Base-by-base conservation (phyloP, 2,329 filamentous ascomycete species). In the Hypomyces rosellus region DNA sequence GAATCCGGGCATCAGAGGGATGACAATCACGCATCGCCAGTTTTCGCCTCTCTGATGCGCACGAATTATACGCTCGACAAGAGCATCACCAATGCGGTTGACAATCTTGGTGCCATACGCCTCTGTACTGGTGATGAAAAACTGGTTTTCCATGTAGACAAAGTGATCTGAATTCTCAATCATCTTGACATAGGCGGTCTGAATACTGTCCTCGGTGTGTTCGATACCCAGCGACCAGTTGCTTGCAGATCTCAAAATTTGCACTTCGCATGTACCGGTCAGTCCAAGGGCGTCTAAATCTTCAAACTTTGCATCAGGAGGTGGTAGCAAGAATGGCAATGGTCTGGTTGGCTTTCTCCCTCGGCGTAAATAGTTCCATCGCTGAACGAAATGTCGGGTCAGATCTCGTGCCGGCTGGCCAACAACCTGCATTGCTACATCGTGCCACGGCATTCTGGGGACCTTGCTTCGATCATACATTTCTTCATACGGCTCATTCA, bases 131-230 rank as follows among this genome's bases (percentile, higher is more conserved):
- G 89, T 95, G 66, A 99, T 88, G 73, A 95, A 99, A 70, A 97
- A 99, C 64, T 99, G 93, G 64, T 99, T 99, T 67, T 99, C 93
- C 57, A 97, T 96, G 69, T 99, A 97, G 46, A 97, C 89, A 62
- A 96, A 96, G 66, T 97, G 93, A 44, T 99, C 89, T 2, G 90
- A 96, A 56, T 92, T 86, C 57, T 93, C 86, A 59, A 99, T 99
- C 74, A 95, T 83, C 65, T 95, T 93, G 58, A 95, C 80, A 63
- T 97, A 97, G 3, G 93, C 92, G 56, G 86, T 93, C 77, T 95
- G 91, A 64, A 99, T 97, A 64, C 92, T 97, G 67, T 91, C 85
- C 66, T 99, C 93, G 1, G 86, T 88, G 52, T 89, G 81, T 50
- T 89, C 86, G 13, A 90, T 90, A 14, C 93, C 93, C 2, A 96